Evolutionary conservation across 495 filamentous ascomycete species (phyloP).

Genomic region (Penicillium daleae): DNA sequence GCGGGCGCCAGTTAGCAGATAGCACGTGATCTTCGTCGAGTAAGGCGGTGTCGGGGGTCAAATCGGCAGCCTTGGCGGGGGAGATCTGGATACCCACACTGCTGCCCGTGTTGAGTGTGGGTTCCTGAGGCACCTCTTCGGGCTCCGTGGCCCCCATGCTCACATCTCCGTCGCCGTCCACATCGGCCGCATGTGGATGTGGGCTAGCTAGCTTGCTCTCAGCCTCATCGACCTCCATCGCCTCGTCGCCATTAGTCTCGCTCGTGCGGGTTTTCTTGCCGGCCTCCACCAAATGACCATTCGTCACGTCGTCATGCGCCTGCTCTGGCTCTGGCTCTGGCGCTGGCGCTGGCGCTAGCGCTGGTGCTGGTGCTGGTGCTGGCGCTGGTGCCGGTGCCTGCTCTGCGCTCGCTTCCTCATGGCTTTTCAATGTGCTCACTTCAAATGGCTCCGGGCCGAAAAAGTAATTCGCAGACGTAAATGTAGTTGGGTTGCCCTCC

Average conservation of each 20-base stretch:
- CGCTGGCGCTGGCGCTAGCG: constrained; percentile 26
- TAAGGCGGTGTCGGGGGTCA: constrained; percentile 67
- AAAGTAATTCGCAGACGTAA: constrained; percentile 49
- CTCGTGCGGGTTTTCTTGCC: constrained; percentile 44
- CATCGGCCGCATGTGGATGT: constrained; percentile 18
- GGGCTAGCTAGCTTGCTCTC: constrained; percentile 25
- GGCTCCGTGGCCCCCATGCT: constrained; percentile 38
- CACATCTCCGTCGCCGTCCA: constrained; percentile 51
- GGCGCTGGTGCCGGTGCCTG: constrained; percentile 42
- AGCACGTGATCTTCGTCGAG: constrained; percentile 68
- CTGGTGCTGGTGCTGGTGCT: constrained; percentile 24
- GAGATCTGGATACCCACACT: constrained; percentile 70
- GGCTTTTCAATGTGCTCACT: constrained; percentile 33
- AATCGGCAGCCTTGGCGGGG: constrained; percentile 61
- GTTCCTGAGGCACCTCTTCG: constrained; percentile 54
- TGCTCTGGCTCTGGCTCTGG: constrained; percentile 43
- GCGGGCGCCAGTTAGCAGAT: constrained; percentile 76
- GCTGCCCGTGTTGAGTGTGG: constrained; percentile 63
- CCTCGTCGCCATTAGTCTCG: constrained; percentile 65
- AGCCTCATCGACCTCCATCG: constrained; percentile 51
- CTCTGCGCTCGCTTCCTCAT: constrained; percentile 36
- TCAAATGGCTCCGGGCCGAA: constrained; percentile 55
- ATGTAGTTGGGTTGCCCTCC: constrained; percentile 47
- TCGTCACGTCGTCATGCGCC: constrained; percentile 46
- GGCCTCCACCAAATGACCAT: constrained; percentile 44